phyloP scores from a whole-genome alignment of 2,329 filamentous ascomycete genomes.

The Talaromyces sp. region DNA sequence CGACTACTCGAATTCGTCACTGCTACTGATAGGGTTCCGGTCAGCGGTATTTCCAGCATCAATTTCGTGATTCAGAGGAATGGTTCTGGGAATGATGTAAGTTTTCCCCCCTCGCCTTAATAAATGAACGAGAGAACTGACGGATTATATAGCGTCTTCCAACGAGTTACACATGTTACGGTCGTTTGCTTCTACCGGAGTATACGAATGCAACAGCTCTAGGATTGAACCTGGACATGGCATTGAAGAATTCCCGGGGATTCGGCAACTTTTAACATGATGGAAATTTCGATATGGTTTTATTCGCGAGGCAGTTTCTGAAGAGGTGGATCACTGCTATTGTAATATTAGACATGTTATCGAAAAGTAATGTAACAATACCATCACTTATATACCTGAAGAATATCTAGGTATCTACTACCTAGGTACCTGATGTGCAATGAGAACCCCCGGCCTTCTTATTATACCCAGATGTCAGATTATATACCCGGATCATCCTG shows the following conservation, averaged over 20 bases:
- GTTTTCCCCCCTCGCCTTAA: conserved; percentile 12
- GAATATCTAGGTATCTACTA: too few species aligned
- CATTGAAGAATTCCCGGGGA: conserved; percentile 80
- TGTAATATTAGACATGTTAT: neutral
- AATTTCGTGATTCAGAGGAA: conserved; percentile 81
- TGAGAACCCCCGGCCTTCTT: neutral
- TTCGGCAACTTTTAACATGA: conserved; percentile 71
- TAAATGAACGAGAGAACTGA: conserved; percentile 6
- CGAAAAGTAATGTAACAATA: neutral
- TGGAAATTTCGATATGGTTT: neutral
- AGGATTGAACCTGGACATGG: conserved; percentile 72
- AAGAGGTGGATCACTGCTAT: neutral
- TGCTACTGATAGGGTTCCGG: conserved; percentile 82
- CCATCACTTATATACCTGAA: neutral
- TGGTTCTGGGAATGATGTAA: conserved; percentile 57
- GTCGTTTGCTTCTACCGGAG: conserved; percentile 78
- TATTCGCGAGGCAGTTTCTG: neutral
- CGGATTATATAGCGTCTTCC: conserved; percentile 55
- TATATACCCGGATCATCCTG: too few species aligned
- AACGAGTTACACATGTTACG: conserved; percentile 90
- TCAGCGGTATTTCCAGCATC: conserved; percentile 77
- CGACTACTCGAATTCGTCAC: conserved; percentile 91
- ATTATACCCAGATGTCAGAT: too few species aligned
- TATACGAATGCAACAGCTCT: conserved; percentile 71
- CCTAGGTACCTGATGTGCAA: neutral